Percentiles rank a stretch among this genome's conserved stretches.
phyloP scores from a whole-genome alignment of 2,329 filamentous ascomycete species.

The Leptographium lundbergii region DNA sequence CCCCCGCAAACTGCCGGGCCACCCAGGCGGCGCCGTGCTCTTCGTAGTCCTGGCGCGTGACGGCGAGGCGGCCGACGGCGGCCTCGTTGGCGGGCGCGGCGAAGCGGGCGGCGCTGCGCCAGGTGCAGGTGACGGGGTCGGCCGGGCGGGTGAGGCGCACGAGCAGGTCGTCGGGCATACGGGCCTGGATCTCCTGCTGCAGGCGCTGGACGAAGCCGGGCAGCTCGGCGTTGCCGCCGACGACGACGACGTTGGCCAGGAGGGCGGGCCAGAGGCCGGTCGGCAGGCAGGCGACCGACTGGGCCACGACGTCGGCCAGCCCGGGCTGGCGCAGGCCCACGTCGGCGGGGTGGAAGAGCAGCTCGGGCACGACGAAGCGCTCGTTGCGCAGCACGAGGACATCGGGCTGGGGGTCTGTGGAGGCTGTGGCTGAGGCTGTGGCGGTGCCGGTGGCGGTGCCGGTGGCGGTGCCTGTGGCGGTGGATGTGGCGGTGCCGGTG shows the following conservation, averaged over 20 bases:
- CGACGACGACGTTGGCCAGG: constrained; percentile 75
- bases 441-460: background rate
- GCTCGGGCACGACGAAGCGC: constrained; percentile 77
- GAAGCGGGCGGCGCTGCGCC: constrained; percentile 71
- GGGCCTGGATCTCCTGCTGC: constrained; percentile 58
- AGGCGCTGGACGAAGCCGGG: constrained; percentile 72
- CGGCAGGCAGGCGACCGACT: constrained; percentile 63
- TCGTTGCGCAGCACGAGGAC: constrained; percentile 82
- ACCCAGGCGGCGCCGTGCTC: constrained; percentile 71
- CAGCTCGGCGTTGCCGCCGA: constrained; percentile 74
- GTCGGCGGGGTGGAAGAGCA: constrained; percentile 78
- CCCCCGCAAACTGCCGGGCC: constrained; percentile 51
- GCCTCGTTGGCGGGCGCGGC: constrained; percentile 52
- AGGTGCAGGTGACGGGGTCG: constrained; percentile 69
- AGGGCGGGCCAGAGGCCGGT: constrained; percentile 74
- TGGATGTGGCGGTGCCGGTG: constrained; percentile 29
- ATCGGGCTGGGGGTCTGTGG: constrained; percentile 48
- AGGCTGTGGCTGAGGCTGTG: background rate
- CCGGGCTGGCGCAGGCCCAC: constrained; percentile 71
- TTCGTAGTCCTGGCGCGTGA: constrained; percentile 85
- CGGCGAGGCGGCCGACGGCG: constrained; percentile 52
- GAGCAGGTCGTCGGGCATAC: constrained; percentile 63
- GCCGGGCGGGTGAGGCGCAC: constrained; percentile 58
- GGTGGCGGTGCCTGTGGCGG: background rate
- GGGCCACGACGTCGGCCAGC: constrained; percentile 68